Base-by-base conservation (phyloP, 352 stramenopile genomes). In the Blastocystis sp. region DNA sequence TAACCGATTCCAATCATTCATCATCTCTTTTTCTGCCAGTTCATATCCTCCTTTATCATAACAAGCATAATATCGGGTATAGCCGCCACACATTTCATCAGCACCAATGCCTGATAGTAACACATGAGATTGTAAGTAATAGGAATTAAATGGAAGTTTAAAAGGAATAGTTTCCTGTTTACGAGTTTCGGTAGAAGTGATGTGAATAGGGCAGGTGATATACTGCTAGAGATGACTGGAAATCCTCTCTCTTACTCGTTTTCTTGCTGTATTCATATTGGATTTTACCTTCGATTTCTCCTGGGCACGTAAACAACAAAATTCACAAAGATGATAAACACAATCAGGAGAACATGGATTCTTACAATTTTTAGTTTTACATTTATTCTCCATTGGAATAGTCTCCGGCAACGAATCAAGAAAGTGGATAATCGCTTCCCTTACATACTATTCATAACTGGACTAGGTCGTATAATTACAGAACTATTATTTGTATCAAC, bases 1-100 rank as follows among this genome's bases (percentile, higher is more conserved):
- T 30, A 81, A 64, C 7, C 70, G 70, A 40, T 35, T 64, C 70
- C 70, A 81, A 51, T 81, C 70, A 27, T 40, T 64, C 53, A 27
- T 81, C 44, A 60, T 64, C 48, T 81, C 44, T 17, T 62, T 0
- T 51, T 51, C 24, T 27, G 35, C 54, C 98, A 91, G 90, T 98
- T 98, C n/a, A 42, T 33, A 51, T 19, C 70, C 70, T 60, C 70
- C 70, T 33, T 60, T 33, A 15, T 53, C 33, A 24, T 27, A 81
- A 11, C 48, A 44, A 7, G 70, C 24, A 35, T 81, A 51, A 4
- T 81, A 81, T n/a, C 70, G 37, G 2, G 48, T 56, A 24, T 81
- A 81, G 4, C 70, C 70, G 33, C 70, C 70, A 27, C 70, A 81
- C 37, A 81, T 27, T 64, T 81, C 70, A 40, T 81, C 70, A 27